Base-by-base conservation (phyloP, 1,139 yeast genomes). In the Insectozyma bohioensis region DNA sequence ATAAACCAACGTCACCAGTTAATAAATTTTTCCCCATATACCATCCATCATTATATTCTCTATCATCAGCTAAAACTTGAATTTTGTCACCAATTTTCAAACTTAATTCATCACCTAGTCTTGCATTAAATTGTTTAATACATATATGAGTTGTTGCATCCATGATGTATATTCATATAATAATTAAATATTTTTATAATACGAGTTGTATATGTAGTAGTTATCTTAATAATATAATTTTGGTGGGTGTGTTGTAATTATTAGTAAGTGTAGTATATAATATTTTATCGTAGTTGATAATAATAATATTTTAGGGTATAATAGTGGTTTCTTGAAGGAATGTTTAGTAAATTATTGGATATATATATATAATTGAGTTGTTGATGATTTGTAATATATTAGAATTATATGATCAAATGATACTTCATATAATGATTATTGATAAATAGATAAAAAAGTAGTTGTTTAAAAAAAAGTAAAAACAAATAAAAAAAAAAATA, bases 11-110 rank as follows among this genome's bases (percentile, higher is more conserved):
- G 39, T 76, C 73, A 31, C 75, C 75, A 0, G 90, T 80, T 30
- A 73, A 54, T 34, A 85, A 56, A 47, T 90, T 88, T 42, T 81
- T 80, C 7, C 97, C 96, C 83, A 67, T 67, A 51, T 82, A 92
- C 99, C 99, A 92, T n/a, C 97, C 97, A 56, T 92, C 99, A 46
- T 86, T 85, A 58, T 85, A 92, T 50, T 86, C 97, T 42, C 81
- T 76, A 58, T 92, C 99, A 56, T 88, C 96, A 26, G 95, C 87
- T 17, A 94, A 73, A 11, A 92, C 88, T 55, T 88, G 94, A 36
- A 94, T 73, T 44, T 78, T 81, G 50, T 92, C 97, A 16, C 97
- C 97, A 16, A 84, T 78, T 31, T 69, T 72, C 43, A 92, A 68
- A 28, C 81, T 77, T 30, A 92, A 67, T 60, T 92, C 99, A 57